Conservation (phyloP, 345 rosid species). For the Dovyalis caffra region DNA sequence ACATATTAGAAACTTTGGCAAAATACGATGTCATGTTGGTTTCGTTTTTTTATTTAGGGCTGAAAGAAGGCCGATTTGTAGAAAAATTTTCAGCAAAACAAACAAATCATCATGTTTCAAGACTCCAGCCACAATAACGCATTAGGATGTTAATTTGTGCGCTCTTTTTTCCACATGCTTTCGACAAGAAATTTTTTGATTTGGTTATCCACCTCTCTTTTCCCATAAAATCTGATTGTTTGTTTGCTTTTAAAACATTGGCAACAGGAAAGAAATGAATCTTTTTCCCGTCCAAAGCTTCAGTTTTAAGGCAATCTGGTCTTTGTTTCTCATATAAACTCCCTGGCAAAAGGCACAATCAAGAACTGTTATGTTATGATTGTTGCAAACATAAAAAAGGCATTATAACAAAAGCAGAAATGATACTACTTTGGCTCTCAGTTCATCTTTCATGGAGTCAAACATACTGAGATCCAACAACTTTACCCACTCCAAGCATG, state of each 20-base stretch:
- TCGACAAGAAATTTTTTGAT: background rate
- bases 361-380: constrained; percentile 3
- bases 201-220: background rate
- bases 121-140: background rate
- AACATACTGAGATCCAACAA: constrained; percentile 17
- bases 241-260: background rate
- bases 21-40: too few species aligned
- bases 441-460: constrained; percentile 16
- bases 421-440: constrained; percentile 12
- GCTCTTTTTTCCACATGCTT: too few species aligned
- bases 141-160: background rate
- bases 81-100: too few species aligned
- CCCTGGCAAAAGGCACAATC: background rate
- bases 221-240: background rate
- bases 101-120: too few species aligned
- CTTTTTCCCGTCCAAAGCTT: constrained; percentile 10
- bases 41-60: too few species aligned
- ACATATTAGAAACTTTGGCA: too few species aligned
- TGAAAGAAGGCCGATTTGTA: background rate
- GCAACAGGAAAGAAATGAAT: background rate
- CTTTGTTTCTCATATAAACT: constrained; percentile 1
- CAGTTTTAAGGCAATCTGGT: constrained; percentile 15
- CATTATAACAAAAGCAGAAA: constrained; percentile 18
- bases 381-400: constrained; percentile 18
- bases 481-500: constrained; percentile 25